A percentile compares a stretch with the other conserved stretches of the same genome.
phyloP scores from a whole-genome alignment of 148 eudicot species.

The Spergularia marina region DNA sequence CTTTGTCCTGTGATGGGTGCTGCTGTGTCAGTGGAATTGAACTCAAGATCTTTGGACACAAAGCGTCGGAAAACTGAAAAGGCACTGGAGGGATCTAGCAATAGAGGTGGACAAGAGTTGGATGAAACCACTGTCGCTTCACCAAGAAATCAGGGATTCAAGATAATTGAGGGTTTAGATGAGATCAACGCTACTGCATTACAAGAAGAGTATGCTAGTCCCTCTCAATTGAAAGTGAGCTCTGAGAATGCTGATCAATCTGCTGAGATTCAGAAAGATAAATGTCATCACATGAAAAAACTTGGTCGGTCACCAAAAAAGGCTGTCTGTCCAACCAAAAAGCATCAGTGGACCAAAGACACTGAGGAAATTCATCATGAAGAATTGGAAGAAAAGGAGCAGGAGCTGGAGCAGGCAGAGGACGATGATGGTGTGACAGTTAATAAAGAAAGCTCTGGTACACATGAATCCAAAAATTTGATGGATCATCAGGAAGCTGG shows the following conservation, averaged over 20 bases:
- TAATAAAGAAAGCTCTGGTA: not conserved
- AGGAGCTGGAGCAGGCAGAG: not conserved
- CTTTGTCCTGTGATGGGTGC: not conserved
- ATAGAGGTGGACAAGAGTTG: slow-evolving; percentile 1
- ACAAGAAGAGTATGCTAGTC: not conserved
- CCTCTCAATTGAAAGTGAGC: not conserved
- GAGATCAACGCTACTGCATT: not conserved
- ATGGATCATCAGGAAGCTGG: no score
- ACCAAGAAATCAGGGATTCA: not conserved
- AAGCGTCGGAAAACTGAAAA: not conserved
- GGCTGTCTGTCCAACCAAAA: not conserved
- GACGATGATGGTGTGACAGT: not conserved
- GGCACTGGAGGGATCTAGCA: not conserved
- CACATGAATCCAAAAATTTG: no score
- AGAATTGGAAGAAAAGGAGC: slow-evolving; percentile 8
- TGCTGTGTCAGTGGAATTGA: not conserved
- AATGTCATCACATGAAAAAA: not conserved
- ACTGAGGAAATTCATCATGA: not conserved
- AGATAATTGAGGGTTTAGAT: not conserved
- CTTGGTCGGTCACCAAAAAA: slow-evolving; percentile 3
- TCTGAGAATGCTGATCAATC: slow-evolving; percentile 10
- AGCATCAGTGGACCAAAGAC: not conserved
- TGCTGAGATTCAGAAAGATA: slow-evolving; percentile 23
- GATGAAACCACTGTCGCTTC: not conserved
- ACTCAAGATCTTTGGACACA: not conserved